Conservation (phyloP, 2,329 filamentous ascomycete species). For the Thielaviopsis musarum region DNA sequence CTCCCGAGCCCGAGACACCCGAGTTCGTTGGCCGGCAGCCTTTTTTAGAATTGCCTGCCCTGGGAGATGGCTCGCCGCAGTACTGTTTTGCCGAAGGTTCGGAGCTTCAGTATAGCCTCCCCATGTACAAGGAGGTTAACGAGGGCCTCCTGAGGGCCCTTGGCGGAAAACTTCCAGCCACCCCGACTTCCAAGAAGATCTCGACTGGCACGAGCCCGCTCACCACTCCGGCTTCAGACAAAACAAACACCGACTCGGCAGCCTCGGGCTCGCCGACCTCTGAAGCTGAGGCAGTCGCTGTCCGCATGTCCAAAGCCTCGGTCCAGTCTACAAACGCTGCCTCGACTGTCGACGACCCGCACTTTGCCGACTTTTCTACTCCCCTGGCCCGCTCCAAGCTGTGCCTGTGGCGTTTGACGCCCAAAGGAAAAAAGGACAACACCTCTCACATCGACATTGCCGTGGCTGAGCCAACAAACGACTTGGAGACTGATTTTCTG, state of each 20-base stretch:
- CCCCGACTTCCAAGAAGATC: neutral
- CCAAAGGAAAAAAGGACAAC: neutral
- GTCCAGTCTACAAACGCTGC: neutral
- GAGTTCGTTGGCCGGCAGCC: too few species aligned
- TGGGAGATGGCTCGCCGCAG: neutral
- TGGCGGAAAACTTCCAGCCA: neutral
- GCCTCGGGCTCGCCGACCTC: neutral
- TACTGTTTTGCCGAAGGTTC: neutral
- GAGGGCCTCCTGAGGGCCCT: neutral
- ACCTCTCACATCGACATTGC: constrained; percentile 9
- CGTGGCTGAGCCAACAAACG: constrained; percentile 1
- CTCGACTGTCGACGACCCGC: neutral
- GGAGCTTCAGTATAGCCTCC: neutral
- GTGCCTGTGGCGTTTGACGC: constrained; percentile 4
- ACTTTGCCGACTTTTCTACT: neutral
- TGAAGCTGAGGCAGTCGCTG: constrained; percentile 3
- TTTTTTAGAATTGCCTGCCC: neutral
- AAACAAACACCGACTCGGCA: neutral
- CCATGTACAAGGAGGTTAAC: neutral
- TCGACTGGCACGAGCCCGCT: neutral
- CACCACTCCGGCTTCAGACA: neutral
- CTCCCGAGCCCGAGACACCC: neutral
- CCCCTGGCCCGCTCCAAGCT: neutral
- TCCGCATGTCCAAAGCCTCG: constrained; percentile 2
- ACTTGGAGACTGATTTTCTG: constrained; percentile 1